A percentile compares a stretch with the other conserved stretches of the same genome.
phyloP scores from a whole-genome alignment of 2,329 filamentous ascomycete species.

The Ilyonectria sp. region DNA sequence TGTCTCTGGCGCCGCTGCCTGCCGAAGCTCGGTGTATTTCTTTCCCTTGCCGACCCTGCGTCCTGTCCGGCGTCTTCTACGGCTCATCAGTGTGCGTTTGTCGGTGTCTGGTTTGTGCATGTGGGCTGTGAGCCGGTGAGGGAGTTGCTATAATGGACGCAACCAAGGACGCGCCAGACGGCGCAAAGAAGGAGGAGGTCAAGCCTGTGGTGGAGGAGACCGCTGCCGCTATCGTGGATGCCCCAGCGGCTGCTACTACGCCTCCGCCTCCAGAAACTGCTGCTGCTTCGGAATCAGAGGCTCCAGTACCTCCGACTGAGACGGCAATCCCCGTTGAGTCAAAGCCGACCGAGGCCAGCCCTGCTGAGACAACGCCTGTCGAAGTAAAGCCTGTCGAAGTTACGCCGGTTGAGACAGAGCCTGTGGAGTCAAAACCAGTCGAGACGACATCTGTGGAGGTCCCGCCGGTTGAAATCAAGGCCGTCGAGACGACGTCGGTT shows the following conservation, averaged over 20 bases:
- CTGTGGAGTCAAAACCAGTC: constrained; percentile 1
- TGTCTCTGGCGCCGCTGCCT: background rate
- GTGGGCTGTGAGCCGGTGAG: constrained; percentile 30
- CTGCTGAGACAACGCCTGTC: constrained; percentile 3
- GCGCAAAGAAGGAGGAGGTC: constrained; percentile 43
- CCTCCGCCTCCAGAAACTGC: background rate
- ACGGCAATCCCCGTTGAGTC: constrained; percentile 8
- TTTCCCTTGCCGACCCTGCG: constrained; percentile 1
- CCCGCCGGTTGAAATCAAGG: constrained; percentile 1
- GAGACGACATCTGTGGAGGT: background rate
- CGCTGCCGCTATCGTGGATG: background rate
- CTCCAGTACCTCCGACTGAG: constrained; percentile 9
- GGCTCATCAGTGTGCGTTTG: constrained; percentile 11
- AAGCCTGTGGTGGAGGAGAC: constrained; percentile 29
- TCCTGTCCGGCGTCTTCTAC: constrained; percentile 7
- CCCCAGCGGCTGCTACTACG: constrained; percentile 2
- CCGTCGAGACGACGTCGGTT: constrained; percentile 3
- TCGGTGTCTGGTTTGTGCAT: constrained; percentile 26
- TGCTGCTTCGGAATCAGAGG: background rate
- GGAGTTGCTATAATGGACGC: constrained; percentile 38
- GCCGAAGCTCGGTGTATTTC: background rate
- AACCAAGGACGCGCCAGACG: constrained; percentile 43
- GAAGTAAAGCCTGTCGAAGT: background rate
- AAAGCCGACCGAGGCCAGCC: constrained; percentile 2
- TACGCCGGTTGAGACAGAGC: background rate